Evolutionary conservation across 768 basidiomycete genomes (phyloP), one percentile per base, ranked within the genome.

Genomic region (Epithele typhae): DNA sequence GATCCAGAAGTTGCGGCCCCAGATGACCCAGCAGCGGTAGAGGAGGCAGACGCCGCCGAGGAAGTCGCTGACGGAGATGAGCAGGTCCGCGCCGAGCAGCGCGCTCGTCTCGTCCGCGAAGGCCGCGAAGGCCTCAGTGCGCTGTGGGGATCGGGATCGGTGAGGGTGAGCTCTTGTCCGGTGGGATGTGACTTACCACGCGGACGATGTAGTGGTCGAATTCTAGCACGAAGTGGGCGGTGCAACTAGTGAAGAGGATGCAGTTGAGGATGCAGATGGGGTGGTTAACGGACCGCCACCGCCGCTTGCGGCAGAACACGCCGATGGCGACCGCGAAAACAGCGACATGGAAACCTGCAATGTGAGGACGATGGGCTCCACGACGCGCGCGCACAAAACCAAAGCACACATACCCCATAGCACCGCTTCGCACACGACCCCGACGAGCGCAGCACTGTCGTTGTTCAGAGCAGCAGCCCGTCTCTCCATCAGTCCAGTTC

Each of bases 361-460:
- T n/a, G n/a, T n/a, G n/a, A 4, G 3, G 14, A 5, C 8, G 19
- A 18, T 9, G 11, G 19, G 9, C 3, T 21, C 2, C 18, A 19
- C 11, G 2, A 24, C 9, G 21, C 10, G 25, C 3, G 43, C 10
- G 3, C 35, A 3, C 15, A 25, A 5, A 10, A 30, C 30, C 9
- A 32, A 32, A 15, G 30, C 8, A 24, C 11, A 34, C 45, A 22
- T 27, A 68, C 70, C 70, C 57, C 66, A 72, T 12, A 71, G 52
- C 15, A 57, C 58, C 0, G 66, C 58, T 48, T 72, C 70, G 50
- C 62, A 68, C 2, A 44, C 63, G 39, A 71, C 71, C 18, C 69
- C 69, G 37, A 68, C 56, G 40, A 72, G 51, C 11, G 67, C 63
- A 32, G 69, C 62, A 2, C 68, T 32, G 15, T 32, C 30, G 30